A percentile compares a stretch with the other conserved stretches of the same genome.
Evolutionary conservation across 176 grass and related monocot genomes (phyloP).

Genomic region (Phoenix roebelenii): DNA sequence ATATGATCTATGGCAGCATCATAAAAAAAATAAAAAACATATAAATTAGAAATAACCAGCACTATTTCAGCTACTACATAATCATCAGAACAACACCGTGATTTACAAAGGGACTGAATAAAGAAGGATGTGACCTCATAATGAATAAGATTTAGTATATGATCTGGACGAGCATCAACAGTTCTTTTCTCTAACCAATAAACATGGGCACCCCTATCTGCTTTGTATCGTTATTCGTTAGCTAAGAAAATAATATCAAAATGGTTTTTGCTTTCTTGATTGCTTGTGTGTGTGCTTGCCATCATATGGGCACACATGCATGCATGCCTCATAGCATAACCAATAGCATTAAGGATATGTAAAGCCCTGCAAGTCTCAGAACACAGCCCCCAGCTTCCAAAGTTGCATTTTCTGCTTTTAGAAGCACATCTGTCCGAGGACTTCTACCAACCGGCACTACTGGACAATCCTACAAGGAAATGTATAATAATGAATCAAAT

Average conservation of each 20-base stretch:
- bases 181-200: constrained; percentile 78
- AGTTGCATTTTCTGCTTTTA: constrained; percentile 76
- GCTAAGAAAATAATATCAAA: constrained; percentile 11
- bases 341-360: constrained; percentile 54
- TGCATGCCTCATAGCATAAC: too few species aligned
- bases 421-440: constrained; percentile 58
- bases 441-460: constrained; percentile 57
- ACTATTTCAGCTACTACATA: too few species aligned
- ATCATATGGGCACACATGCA: too few species aligned
- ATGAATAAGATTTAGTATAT: constrained; percentile 88
- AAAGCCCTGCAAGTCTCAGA: constrained; percentile 81
- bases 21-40: too few species aligned
- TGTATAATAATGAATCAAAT: too few species aligned
- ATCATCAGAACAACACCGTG: too few species aligned
- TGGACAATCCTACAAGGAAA: constrained; percentile 48
- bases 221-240: constrained; percentile 54
- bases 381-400: constrained; percentile 67
- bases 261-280: neutral
- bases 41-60: too few species aligned
- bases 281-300: too few species aligned
- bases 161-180: constrained; percentile 62
- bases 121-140: constrained; percentile 59
- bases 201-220: constrained; percentile 82
- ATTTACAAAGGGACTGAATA: too few species aligned
- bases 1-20: too few species aligned